Base-by-base conservation (phyloP, 768 basidiomycete species). In the Mycena rosella region DNA sequence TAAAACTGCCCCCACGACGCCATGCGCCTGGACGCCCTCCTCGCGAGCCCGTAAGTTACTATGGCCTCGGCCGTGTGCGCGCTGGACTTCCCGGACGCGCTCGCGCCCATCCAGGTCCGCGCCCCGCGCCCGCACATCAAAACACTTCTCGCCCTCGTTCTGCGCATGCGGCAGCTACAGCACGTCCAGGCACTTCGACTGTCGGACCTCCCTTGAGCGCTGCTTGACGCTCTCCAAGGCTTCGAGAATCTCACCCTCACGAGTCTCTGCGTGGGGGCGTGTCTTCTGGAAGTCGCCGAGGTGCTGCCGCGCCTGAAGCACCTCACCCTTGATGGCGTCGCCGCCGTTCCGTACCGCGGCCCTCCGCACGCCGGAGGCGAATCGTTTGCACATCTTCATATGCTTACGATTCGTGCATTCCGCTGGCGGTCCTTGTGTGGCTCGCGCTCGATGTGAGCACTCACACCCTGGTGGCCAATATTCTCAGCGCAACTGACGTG, bases 221-320 rank as follows among this genome's bases (percentile, higher is more conserved):
- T 68, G 24, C 59, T 59, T 18, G 17, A 73, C 66, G 6, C 72
- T 70, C 3, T 65, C 65, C 2, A 77, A 74, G 26, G 77, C 76
- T 30, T 69, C 1, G 49, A 63, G 48, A 29, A 47, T 8, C 61
- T 68, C 18, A 52, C 55, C 5, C 56, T 68, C 17, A 54, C 56
- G 24, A 29, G 67, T 51, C 26, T 68, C 40, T 59, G 56, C 32
- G 49, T 30, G 14, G 67, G 67, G 18, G 13, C 29, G 2, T 29
- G 34, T 34, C 56, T 68, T 1, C 49, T 58, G 1, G 34, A 24
- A 15, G 20, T 59, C 30, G 29, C 32, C 30, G 32, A 40, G 3
- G 55, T 42, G n/a, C 54, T 68, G 20, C 67, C 67, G 24, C 26
- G 10, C 8, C 57, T 68, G 6, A 18, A 26, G 29, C 57, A 48